phyloP scores from a whole-genome alignment of 2,329 filamentous ascomycete species.

The Thielaviopsis punctulata region DNA sequence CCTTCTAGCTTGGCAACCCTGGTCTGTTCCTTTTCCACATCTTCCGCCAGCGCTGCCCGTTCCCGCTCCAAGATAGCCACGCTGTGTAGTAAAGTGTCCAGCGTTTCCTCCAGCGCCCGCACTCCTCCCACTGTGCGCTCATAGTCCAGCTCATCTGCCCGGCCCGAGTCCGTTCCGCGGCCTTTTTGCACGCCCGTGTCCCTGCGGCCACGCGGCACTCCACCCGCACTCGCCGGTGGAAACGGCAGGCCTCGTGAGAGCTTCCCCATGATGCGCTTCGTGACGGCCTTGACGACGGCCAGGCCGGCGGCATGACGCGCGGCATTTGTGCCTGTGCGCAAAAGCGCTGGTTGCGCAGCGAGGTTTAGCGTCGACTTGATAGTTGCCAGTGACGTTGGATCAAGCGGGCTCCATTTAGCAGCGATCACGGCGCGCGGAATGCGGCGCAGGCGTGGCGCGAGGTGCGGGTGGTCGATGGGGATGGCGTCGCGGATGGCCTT shows the following conservation, averaged over 20 bases:
- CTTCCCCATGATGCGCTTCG: constrained; percentile 38
- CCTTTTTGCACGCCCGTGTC: constrained; percentile 14
- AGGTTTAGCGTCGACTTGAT: constrained; percentile 39
- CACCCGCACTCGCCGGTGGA: constrained; percentile 30
- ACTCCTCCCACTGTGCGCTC: constrained; percentile 47
- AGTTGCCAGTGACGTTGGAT: constrained; percentile 34
- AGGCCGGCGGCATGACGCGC: constrained; percentile 35
- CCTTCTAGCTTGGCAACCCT: constrained; percentile 32
- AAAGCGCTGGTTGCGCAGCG: constrained; percentile 43
- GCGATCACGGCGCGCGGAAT: constrained; percentile 46
- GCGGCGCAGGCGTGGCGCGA: constrained; percentile 31
- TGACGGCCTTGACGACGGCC: constrained; percentile 35
- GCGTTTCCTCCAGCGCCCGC: constrained; percentile 34
- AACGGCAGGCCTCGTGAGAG: constrained; percentile 47
- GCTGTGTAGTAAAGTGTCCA: constrained; percentile 45
- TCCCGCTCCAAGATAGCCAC: constrained; percentile 43
- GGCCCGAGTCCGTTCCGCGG: constrained; percentile 21
- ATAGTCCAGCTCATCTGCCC: constrained; percentile 45
- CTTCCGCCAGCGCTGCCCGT: constrained; percentile 35
- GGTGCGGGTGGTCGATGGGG: constrained; percentile 22
- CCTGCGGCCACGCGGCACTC: constrained; percentile 8
- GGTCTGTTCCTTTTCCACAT: constrained; percentile 38
- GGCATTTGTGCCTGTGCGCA: constrained; percentile 32
- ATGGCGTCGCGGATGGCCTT: constrained; percentile 20
- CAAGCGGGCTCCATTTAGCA: constrained; percentile 47